Evolutionary conservation across 2,329 filamentous ascomycete genomes (phyloP).

Genomic region (Diaporthe amygdali): DNA sequence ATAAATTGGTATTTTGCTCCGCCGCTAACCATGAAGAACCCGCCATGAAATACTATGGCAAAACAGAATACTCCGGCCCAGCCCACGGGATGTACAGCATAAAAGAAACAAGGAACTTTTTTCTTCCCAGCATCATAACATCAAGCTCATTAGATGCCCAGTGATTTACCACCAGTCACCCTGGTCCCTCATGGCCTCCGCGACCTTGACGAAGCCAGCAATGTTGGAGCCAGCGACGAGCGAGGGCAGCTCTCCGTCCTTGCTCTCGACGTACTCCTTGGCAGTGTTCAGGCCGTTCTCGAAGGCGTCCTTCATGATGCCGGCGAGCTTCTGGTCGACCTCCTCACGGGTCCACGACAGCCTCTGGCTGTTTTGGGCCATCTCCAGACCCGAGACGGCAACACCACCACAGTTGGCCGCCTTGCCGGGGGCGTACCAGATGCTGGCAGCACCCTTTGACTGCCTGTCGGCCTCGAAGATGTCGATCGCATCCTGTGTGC

Average conservation of each 20-base stretch:
- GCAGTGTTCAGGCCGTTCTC: slow-evolving; percentile 87
- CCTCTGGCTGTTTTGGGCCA: slow-evolving; percentile 93
- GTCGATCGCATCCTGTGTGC: slow-evolving; percentile 93
- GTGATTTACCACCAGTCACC: slow-evolving; percentile 80
- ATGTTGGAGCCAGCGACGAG: slow-evolving; percentile 96
- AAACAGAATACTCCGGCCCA: slow-evolving; percentile 4
- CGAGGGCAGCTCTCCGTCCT: slow-evolving; percentile 84
- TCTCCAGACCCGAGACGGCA: slow-evolving; percentile 95
- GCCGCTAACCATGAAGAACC: slow-evolving; percentile 11
- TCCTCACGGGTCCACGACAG: slow-evolving; percentile 87
- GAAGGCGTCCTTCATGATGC: slow-evolving; percentile 95
- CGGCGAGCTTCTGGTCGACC: slow-evolving; percentile 88
- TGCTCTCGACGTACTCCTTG: slow-evolving; percentile 81
- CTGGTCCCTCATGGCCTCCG: slow-evolving; percentile 91
- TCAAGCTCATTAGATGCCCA: background rate
- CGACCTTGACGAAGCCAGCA: slow-evolving; percentile 97
- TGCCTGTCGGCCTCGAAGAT: slow-evolving; percentile 82
- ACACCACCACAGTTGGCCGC: slow-evolving; percentile 98
- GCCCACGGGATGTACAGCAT: slow-evolving; percentile 3
- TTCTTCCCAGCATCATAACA: background rate
- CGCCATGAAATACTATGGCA: background rate
- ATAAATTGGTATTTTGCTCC: slow-evolving; percentile 11
- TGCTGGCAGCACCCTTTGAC: slow-evolving; percentile 69
- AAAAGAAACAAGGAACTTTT: slow-evolving; percentile 8
- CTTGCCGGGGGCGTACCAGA: slow-evolving; percentile 98